phyloP scores from a whole-genome alignment of 768 basidiomycete species.

The Tylopilus sp. region DNA sequence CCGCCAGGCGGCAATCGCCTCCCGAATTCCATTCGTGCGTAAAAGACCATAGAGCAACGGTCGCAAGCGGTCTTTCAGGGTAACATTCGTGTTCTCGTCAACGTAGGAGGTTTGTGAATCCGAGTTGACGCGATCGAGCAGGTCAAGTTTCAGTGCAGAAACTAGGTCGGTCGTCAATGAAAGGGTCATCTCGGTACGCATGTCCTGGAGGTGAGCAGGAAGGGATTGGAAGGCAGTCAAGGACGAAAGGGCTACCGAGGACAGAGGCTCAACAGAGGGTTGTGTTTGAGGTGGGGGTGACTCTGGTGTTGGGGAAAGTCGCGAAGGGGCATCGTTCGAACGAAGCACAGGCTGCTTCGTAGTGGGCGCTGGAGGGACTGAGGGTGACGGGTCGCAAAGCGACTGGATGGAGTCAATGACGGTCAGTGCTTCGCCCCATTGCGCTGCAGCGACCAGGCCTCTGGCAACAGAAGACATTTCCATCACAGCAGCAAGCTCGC shows the following conservation, averaged over 20 bases:
- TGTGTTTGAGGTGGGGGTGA: constrained; percentile 15
- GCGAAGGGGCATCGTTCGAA: constrained; percentile 22
- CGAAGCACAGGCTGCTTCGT: constrained; percentile 7
- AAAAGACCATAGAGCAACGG: constrained; percentile 78
- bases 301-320: constrained; percentile 38
- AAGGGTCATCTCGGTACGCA: constrained; percentile 72
- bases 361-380: constrained; percentile 2
- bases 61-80: constrained; percentile 58
- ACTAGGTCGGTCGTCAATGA: constrained; percentile 78
- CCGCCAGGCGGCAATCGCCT: constrained; percentile 66
- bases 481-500: constrained; percentile 63
- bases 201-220: constrained; percentile 64
- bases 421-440: constrained; percentile 83
- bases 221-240: constrained; percentile 72
- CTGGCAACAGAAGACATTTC: constrained; percentile 75
- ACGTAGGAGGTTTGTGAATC: constrained; percentile 11
- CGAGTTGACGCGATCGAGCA: constrained; percentile 50
- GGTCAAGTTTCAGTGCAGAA: constrained; percentile 62
- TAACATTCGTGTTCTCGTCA: constrained; percentile 34
- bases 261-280: constrained; percentile 24
- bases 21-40: constrained; percentile 67
- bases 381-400: constrained; percentile 43
- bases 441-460: constrained; percentile 74
- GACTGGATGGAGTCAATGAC: constrained; percentile 66
- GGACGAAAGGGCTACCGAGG: constrained; percentile 58